Conservation (phyloP, 2,329 filamentous ascomycete species). For the Fusarium piperis region DNA sequence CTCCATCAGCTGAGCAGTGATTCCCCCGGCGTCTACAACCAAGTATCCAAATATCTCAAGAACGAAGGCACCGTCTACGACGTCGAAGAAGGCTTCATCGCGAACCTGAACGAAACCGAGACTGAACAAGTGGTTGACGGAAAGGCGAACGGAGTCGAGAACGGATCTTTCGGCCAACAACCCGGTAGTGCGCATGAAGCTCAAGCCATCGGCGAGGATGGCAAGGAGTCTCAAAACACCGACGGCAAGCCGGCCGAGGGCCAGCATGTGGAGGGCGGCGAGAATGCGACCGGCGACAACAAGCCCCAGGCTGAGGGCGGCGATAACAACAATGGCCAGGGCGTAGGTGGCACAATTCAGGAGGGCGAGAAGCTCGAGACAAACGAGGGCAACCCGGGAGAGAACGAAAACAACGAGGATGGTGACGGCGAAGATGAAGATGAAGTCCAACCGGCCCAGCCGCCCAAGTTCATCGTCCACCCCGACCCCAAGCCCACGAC, state of each 20-base stretch:
- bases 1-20: constrained; percentile 45
- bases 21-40: constrained; percentile 43
- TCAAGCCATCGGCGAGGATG: constrained; percentile 22
- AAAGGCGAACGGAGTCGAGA: constrained; percentile 4
- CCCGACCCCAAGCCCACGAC: neutral
- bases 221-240: neutral
- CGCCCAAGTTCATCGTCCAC: neutral
- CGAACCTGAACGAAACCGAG: constrained; percentile 48
- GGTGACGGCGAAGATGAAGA: constrained; percentile 7
- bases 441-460: neutral
- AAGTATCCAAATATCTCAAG: constrained; percentile 44
- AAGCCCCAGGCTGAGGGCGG: neutral
- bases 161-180: constrained; percentile 11
- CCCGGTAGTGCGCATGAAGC: constrained; percentile 10
- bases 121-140: constrained; percentile 17
- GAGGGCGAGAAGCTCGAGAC: neutral
- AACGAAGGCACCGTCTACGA: constrained; percentile 50
- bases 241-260: neutral
- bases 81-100: constrained; percentile 25
- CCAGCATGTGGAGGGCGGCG: neutral
- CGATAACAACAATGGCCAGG: constrained; percentile 10
- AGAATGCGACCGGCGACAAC: neutral
- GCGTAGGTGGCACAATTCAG: neutral
- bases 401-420: neutral
- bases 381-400: constrained; percentile 5